Evolutionary conservation across 176 grass and related monocot species (phyloP), one percentile per base, ranked within the genome.

Genomic region (Chrysopogon serrulatus): DNA sequence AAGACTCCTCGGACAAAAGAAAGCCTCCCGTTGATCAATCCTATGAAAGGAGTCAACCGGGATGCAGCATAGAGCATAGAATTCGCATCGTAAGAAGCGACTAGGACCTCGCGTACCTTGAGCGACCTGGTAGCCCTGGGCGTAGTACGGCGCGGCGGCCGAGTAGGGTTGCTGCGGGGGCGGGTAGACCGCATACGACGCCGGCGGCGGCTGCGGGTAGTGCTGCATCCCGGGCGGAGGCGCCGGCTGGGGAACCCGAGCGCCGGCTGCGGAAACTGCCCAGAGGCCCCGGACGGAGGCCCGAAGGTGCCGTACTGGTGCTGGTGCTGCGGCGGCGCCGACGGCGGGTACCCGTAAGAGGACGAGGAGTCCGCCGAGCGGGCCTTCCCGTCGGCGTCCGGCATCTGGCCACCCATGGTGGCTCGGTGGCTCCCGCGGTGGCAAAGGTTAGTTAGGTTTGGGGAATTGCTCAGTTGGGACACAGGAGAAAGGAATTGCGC

Each of bases 271-370:
- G 60, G 87, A 78, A 78, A 86, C 61, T 82, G 74, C 21, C 65
- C 56, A n/a, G 80, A 19, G 33, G 65, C 71, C 21, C 65, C 76
- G 67, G 86, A 78, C 44, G 83, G 68, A 67, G 79, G 14, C 1
- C 63, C 82, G 82, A 98, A 98, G 42, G 96, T 95, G 36, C 96
- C 96, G 82, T 98, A 97, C 77, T 90, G 70, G 27, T 27, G 92
- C 11, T 84, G 67, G 21, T 81, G 77, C 13, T 69, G 74, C 40
- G 56, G 65, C 24, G 27, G 84, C 32, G 78, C 73, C 13, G 88
- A 74, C 10, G 78, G 78, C 13, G 91, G 68, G 84, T 75, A 79
- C 14, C 80, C 88, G 31, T 53, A 79, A 6, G 77, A 68, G 6
- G 86, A 40, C 47, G 82, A 41, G 21, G 73, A 7, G 79, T 69